These are phyloP conservation scores for Wickerhamomyces chambardii DNA, from an alignment of 805 yeast genomes.

Conservation along the genomic window DNA sequence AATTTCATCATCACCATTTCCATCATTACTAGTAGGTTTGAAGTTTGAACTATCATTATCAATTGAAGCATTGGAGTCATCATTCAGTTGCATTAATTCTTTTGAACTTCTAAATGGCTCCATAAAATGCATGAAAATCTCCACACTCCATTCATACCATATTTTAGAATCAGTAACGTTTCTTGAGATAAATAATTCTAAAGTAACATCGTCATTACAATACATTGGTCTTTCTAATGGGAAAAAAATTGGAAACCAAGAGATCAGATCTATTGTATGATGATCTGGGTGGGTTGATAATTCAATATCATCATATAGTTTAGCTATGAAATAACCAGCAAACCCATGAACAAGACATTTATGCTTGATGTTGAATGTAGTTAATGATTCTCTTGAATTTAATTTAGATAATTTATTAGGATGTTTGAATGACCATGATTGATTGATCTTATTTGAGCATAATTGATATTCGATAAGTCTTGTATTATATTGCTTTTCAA, in stretches of 20 bases:
- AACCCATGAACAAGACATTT: conserved; percentile 63
- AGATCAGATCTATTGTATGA: conserved; percentile 35
- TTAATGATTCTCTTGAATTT: conserved; percentile 18
- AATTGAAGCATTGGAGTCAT: no score
- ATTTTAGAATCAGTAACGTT: conserved; percentile 29
- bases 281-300: conserved; percentile 41
- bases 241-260: conserved; percentile 66
- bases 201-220: conserved; percentile 43
- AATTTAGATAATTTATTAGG: conserved; percentile 48
- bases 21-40: no score
- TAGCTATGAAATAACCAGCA: conserved; percentile 67
- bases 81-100: no score
- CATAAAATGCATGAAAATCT: conserved; percentile 37
- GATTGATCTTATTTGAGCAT: conserved; percentile 36
- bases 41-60: no score
- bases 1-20: no score
- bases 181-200: conserved; percentile 44
- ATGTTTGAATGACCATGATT: conserved; percentile 56
- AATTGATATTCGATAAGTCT: conserved; percentile 28
- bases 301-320: conserved; percentile 46
- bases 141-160: conserved; percentile 66
- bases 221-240: conserved; percentile 48
- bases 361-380: conserved; percentile 34
- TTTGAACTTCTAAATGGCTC: no score
- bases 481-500: conserved; percentile 31